Evolutionary conservation across 2,329 filamentous ascomycete species (phyloP), one percentile per base, ranked within the genome.

Genomic region (Venturia oleaginea): DNA sequence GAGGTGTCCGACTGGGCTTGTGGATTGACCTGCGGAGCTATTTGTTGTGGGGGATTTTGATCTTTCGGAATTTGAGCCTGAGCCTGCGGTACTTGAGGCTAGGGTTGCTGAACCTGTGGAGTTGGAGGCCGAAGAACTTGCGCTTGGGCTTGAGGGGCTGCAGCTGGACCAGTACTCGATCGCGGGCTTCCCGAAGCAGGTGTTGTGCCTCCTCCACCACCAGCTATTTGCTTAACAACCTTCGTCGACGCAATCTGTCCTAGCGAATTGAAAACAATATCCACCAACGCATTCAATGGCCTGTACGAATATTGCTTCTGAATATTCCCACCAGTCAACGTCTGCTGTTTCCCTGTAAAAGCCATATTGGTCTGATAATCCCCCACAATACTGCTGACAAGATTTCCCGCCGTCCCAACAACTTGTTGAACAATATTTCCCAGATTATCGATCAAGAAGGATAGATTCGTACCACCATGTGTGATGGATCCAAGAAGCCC

Each of bases 391-490:
- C 74, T 76, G 65, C 77, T 80, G 0, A 84, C 73, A 1, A 77
- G 69, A 37, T 73, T 73, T 3, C 76, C 78, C 0, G 77, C 81
- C 1, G 72, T 74, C 27, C 79, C 80, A 0, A 76, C 76, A 0
- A 85, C 82, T 68, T 86, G 80, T 69, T 86, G 83, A 1, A 86
- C 82, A 67, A 86, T 86, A 68, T 86, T 86, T 42, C 84, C 84
- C 2, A 86, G 76, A 68, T 86, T 86, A 70, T 86, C 84, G 66
- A 86, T 77, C 46, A 84, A 67, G 75, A 84, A 84, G 67, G 80
- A 81, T 57, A 85, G 76, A 22, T 76, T 80, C 11, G 75, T 81
- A 67, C 80, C 80, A 61, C 83, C 82, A 67, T 84, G 81, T 2
- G 83, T 81, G 67, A 86, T 82, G 24, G 80, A 81, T 10, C 84